A percentile compares a stretch with the other conserved stretches of the same genome.
phyloP scores from a whole-genome alignment of 1,284 basidiomycete genomes.

The Entoloma clypeatum region DNA sequence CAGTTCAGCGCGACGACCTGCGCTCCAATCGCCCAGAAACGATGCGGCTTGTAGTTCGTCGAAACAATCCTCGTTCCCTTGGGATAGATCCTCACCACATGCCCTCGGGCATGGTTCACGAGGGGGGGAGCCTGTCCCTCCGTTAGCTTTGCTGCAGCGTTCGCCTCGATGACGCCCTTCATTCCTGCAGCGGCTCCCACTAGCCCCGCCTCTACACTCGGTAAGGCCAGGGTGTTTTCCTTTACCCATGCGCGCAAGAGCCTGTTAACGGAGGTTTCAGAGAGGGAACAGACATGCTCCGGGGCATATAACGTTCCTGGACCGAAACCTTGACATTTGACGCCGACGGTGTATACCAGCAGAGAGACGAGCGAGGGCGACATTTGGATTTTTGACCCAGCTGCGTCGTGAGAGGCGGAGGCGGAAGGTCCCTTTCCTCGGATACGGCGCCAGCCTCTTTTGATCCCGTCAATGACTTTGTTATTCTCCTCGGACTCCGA shows the following conservation, averaged over 20 bases:
- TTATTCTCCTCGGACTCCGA: constrained; percentile 31
- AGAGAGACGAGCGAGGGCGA: constrained; percentile 71
- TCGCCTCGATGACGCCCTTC: too few relatives aligned
- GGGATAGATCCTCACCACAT: constrained; percentile 89
- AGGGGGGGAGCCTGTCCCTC: constrained; percentile 58
- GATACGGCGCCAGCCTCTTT: constrained; percentile 26
- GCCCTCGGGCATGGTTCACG: constrained; percentile 84
- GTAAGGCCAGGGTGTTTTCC: too few relatives aligned
- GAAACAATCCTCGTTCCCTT: constrained; percentile 79
- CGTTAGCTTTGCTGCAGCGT: not conserved
- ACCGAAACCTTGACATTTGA: constrained; percentile 92
- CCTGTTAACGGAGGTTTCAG: constrained; percentile 79
- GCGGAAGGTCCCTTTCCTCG: constrained; percentile 16
- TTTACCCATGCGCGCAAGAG: constrained; percentile 58
- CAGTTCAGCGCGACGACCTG: constrained; percentile 98
- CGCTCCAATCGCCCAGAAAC: constrained; percentile 87
- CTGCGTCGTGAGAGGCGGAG: constrained; percentile 4
- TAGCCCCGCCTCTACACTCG: too few relatives aligned
- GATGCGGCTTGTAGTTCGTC: constrained; percentile 88
- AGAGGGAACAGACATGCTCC: constrained; percentile 91
- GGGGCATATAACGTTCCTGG: constrained; percentile 85
- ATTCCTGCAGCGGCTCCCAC: too few relatives aligned
- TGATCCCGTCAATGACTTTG: constrained; percentile 22
- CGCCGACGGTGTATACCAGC: constrained; percentile 93
- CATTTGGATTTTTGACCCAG: constrained; percentile 56